phyloP scores from a whole-genome alignment of 805 yeast genomes.

The Lipomyces yamanashiensis region DNA sequence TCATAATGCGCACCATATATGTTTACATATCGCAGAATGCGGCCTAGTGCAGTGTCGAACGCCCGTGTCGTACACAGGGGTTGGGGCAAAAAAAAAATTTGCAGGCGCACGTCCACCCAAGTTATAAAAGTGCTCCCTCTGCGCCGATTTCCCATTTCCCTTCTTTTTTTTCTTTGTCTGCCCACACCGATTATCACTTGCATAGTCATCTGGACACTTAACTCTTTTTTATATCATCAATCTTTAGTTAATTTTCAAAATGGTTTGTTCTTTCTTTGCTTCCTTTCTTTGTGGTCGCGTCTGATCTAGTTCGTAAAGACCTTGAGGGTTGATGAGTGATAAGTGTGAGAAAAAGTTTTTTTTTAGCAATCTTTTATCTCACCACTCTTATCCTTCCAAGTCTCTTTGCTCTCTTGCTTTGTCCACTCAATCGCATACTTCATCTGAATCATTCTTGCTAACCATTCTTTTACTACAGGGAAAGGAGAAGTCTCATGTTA shows the following conservation, averaged over 20 bases:
- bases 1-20: background rate
- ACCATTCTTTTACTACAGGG: slow-evolving; percentile 24
- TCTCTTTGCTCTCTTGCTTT: background rate
- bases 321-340: background rate
- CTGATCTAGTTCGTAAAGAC: background rate
- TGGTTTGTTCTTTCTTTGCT: slow-evolving; percentile 39
- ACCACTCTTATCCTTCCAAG: no score
- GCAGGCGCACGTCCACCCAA: slow-evolving; percentile 10
- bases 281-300: background rate
- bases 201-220: slow-evolving; percentile 48
- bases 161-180: slow-evolving; percentile 46
- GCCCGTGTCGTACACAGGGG: slow-evolving; percentile 6
- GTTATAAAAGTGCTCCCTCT: slow-evolving; percentile 26
- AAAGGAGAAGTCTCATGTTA: slow-evolving; percentile 77
- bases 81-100: slow-evolving; percentile 13
- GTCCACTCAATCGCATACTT: background rate
- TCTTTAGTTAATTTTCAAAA: slow-evolving; percentile 33
- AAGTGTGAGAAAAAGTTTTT: background rate
- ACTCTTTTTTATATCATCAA: background rate
- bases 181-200: slow-evolving; percentile 50
- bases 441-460: background rate
- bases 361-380: background rate
- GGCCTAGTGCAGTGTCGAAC: background rate
- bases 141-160: slow-evolving; percentile 33
- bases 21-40: background rate